Evolutionary conservation across 148 eudicot genomes (phyloP), one percentile per base, ranked within the genome.

Genomic region (Persicaria maculosa): DNA sequence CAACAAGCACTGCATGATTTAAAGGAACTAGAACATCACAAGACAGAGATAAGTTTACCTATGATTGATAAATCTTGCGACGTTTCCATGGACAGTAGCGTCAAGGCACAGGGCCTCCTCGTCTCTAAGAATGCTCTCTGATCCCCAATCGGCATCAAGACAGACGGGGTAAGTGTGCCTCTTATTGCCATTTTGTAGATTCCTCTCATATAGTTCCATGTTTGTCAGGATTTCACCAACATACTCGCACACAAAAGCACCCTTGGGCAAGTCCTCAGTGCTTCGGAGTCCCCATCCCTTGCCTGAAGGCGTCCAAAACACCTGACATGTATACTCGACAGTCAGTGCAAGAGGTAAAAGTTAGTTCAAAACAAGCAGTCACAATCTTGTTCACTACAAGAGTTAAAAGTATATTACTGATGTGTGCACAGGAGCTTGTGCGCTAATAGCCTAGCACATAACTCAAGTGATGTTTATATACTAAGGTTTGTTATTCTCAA

Each of bases 101-200:
- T 89, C 93, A 84, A 89, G 79, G 71, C 91, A 87, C 14, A 89
- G 88, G 25, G 89, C 89, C 55, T 85, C 88, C 74, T 89, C 89
- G 75, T 89, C 93, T 75, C 80, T 81, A 55, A 89, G 74, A 71
- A 89, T 84, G 57, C 89, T 82, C 78, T 89, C 93, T 2, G 91
- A 87, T 67, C 84, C 81, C 88, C 91, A 89, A 70, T 89, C 91
- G 53, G 93, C 91, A 77, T 89, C 93, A 47, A 89, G 91, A 47
- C 76, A 80, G 71, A 89, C 85, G 0, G 93, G 91, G 74, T 89
- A 87, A 16, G 89, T 86, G 76, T 89, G 93, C 74, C 82, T 84
- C 70, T 75, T 81, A 17, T 70, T 88, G 47, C 78, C 81, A 57
- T 77, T 80, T 83, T 77, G 74, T 43, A 58, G 44, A 80, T 86